A percentile compares a stretch with the other conserved stretches of the same genome.
Evolutionary conservation across 2,329 filamentous ascomycete species (phyloP).

Genomic region (Septoria petroselini): DNA sequence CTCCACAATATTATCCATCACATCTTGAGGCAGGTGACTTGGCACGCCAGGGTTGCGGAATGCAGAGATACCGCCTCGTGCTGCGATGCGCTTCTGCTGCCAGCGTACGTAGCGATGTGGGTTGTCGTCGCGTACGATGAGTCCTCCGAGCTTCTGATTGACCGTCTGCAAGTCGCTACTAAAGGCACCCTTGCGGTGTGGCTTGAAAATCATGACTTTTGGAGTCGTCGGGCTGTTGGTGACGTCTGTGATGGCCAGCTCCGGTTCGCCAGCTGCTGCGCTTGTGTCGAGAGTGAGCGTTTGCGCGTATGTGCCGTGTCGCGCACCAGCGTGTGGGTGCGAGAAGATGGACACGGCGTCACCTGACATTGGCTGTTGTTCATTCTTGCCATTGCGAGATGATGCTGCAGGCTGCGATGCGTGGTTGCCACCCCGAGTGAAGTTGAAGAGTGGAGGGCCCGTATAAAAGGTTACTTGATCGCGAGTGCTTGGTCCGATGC

Average conservation of each 20-base stretch:
- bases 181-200: constrained; percentile 35
- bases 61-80: constrained; percentile 12
- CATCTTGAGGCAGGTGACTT: constrained; percentile 33
- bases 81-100: constrained; percentile 28
- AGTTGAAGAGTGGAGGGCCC: constrained; percentile 19
- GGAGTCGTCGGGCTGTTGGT: constrained; percentile 32
- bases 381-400: not conserved
- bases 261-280: constrained; percentile 22
- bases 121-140: constrained; percentile 23
- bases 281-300: constrained; percentile 27
- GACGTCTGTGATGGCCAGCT: constrained; percentile 31
- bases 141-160: constrained; percentile 27
- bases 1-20: constrained; percentile 37
- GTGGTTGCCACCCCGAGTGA: not conserved
- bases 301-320: constrained; percentile 31
- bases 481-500: constrained; percentile 24
- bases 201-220: constrained; percentile 33
- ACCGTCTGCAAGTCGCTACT: constrained; percentile 32
- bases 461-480: constrained; percentile 15
- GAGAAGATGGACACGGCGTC: constrained; percentile 4
- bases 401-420: not conserved
- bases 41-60: constrained; percentile 30
- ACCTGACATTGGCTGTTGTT: not conserved
- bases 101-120: constrained; percentile 29
- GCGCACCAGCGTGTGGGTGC: not conserved